Evolutionary conservation across 305 asterid species (phyloP).

Genomic region (Solanum hybrid): DNA sequence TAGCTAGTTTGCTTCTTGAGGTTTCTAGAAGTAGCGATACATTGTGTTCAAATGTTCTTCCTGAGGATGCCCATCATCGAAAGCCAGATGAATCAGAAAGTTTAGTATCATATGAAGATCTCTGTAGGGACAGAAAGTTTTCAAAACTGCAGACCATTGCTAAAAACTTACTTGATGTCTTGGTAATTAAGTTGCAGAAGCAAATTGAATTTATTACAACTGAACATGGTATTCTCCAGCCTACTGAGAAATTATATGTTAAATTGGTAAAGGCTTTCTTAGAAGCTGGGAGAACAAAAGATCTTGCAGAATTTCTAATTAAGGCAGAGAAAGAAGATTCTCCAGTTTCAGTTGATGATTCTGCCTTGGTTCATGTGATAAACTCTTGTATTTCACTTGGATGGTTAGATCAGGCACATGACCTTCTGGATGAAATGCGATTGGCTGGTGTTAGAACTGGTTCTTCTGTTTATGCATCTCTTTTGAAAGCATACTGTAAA

Average conservation of each 20-base stretch:
- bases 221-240: slow-evolving; percentile 77
- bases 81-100: slow-evolving; percentile 18
- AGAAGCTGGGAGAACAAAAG: slow-evolving; percentile 58
- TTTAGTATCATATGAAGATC: slow-evolving; percentile 37
- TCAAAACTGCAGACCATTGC: slow-evolving; percentile 51
- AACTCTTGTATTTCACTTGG: slow-evolving; percentile 78
- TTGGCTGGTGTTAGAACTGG: slow-evolving; percentile 64
- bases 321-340: slow-evolving; percentile 61
- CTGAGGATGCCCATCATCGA: slow-evolving; percentile 12
- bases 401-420: slow-evolving; percentile 77
- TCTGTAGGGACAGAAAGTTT: slow-evolving; percentile 52
- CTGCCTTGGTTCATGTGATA: slow-evolving; percentile 52
- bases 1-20: slow-evolving; percentile 42
- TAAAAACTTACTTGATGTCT: slow-evolving; percentile 40
- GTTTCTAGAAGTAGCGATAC: slow-evolving; percentile 14
- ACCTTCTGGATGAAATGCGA: slow-evolving; percentile 87
- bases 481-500: slow-evolving; percentile 62
- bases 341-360: slow-evolving; percentile 55
- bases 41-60: slow-evolving; percentile 11
- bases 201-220: slow-evolving; percentile 64
- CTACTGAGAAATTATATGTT: slow-evolving; percentile 69
- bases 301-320: slow-evolving; percentile 64
- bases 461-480: slow-evolving; percentile 65
- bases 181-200: slow-evolving; percentile 47
- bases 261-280: slow-evolving; percentile 70